A percentile compares a stretch with the other conserved stretches of the same genome.
These are phyloP conservation scores for Fusarium sororula DNA, from an alignment of 2,329 filamentous ascomycete species.

Conservation along the genomic window DNA sequence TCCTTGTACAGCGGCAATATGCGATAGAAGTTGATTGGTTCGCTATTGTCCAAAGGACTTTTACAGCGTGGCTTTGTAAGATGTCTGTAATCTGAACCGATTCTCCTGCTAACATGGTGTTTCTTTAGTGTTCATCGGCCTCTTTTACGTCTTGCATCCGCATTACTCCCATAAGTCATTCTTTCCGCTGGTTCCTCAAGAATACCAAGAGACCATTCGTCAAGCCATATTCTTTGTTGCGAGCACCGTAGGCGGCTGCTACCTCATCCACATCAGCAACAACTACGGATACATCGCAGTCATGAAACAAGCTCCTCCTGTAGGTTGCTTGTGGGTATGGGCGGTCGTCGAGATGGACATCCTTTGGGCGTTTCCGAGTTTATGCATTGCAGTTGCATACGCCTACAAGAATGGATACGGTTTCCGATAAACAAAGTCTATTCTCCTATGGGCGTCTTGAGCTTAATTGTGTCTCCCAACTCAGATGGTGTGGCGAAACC, in stretches of 20 bases:
- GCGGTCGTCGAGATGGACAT: constrained; percentile 86
- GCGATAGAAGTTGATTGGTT: constrained; percentile 71
- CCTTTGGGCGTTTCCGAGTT: constrained; percentile 66
- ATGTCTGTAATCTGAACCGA: neutral
- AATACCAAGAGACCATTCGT: constrained; percentile 58
- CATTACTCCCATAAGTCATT: constrained; percentile 59
- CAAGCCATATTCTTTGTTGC: constrained; percentile 71
- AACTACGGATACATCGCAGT: constrained; percentile 82
- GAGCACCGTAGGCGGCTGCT: constrained; percentile 74
- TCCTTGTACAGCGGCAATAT: constrained; percentile 82
- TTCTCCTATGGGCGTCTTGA: neutral
- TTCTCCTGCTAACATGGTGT: neutral
- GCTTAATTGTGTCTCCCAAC: neutral
- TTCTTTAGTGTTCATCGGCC: constrained; percentile 59
- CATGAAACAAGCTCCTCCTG: constrained; percentile 89
- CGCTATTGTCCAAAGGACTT: constrained; percentile 61
- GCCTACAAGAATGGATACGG: constrained; percentile 61
- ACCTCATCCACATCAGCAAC: constrained; percentile 85
- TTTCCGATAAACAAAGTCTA: constrained; percentile 42
- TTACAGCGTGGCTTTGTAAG: constrained; percentile 63
- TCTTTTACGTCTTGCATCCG: constrained; percentile 67
- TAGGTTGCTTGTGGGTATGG: constrained; percentile 95
- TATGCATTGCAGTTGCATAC: constrained; percentile 57
- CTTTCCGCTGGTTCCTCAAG: constrained; percentile 59
- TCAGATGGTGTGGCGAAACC: constrained; percentile 3